Base-by-base conservation (phyloP, 176 grass and related monocot species). In the Alopecurus myosuroides region DNA sequence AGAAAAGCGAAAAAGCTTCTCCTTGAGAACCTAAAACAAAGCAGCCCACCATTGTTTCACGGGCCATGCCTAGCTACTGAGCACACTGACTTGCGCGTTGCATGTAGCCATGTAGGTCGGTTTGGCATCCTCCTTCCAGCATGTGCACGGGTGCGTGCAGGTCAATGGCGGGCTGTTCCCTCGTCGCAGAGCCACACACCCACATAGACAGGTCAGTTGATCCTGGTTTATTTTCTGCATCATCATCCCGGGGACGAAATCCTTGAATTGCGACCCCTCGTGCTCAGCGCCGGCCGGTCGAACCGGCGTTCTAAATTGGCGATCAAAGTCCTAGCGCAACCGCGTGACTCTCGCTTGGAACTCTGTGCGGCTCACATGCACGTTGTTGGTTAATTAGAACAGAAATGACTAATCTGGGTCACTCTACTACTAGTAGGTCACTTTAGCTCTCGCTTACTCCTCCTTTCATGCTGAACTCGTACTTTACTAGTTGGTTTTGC, bases 181-280 rank as follows among this genome's bases (percentile, higher is more conserved):
- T 65, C 30, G 4, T 0, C 10, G 8, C 30, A 22, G 17, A 67
- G 18, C 62, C 63, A 35, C 63, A 31, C 63, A 10, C 33, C 31
- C 63, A 67, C 63, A 5, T 67, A 67, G 8, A 18, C 63, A 67
- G 63, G 63, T 4, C 3, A 3, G 63, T 36, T 66, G 3, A 66
- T 66, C 31, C 31, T 30, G 30, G 28, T 9, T 14, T 29, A 2
- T 45, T 63, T 63, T 63, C 60, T 8, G 7, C 55, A 35, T n/a
- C n/a, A 12, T 11, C 28, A 1, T 73, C 81, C 37, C 53, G 53
- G 69, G 69, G 68, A 74, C 39, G 40, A 46, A 66, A 41, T 51
- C 77, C 88, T 83, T 62, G 60, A 89, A 82, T 81, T 85, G 78
- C 82, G 82, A 80, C 68, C 39, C 81, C 81, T 89, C 68, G 82